These are phyloP conservation scores for Torulaspora maleeae DNA, from an alignment of 805 yeast genomes.

Conservation along the genomic window DNA sequence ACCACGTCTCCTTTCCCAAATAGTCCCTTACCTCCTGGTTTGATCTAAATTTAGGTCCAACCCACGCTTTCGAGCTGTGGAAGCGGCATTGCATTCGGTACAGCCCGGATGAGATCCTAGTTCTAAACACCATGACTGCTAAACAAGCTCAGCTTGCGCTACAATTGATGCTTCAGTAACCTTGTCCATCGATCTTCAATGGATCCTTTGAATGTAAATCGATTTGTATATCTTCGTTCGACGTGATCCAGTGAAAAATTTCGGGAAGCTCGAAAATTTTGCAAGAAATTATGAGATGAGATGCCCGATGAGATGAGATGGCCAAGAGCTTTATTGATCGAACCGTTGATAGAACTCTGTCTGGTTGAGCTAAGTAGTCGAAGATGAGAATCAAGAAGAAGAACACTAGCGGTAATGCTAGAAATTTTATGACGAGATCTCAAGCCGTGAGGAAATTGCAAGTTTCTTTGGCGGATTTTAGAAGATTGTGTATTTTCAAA, in stretches of 20 bases:
- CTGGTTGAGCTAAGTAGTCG: neutral
- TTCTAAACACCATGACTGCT: neutral
- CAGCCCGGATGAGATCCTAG: neutral
- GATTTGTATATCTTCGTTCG: neutral
- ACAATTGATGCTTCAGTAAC: neutral
- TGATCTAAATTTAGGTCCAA: conserved; percentile 21
- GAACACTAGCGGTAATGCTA: conserved; percentile 83
- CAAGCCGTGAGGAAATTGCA: conserved; percentile 91
- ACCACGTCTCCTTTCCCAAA: conserved; percentile 25
- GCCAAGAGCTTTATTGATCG: neutral
- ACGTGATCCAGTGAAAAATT: conserved; percentile 1
- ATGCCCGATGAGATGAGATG: conserved; percentile 22
- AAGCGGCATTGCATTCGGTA: neutral
- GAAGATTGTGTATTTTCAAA: conserved; percentile 94
- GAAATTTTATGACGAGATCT: conserved; percentile 86
- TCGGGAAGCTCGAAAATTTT: conserved; percentile 18
- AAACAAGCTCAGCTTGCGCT: neutral
- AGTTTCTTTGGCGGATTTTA: conserved; percentile 91
- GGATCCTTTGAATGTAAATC: neutral
- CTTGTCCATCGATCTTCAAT: neutral
- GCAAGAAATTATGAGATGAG: conserved; percentile 15
- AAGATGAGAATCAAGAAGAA: conserved; percentile 69
- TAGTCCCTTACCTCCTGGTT: conserved; percentile 27
- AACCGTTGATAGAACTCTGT: neutral
- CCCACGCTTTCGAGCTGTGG: conserved; percentile 6